Percentiles rank a stretch among this genome's conserved stretches.
These are phyloP conservation scores for Heterobasidion parviporum DNA, from an alignment of 1,284 basidiomycete species.

Conservation along the genomic window DNA sequence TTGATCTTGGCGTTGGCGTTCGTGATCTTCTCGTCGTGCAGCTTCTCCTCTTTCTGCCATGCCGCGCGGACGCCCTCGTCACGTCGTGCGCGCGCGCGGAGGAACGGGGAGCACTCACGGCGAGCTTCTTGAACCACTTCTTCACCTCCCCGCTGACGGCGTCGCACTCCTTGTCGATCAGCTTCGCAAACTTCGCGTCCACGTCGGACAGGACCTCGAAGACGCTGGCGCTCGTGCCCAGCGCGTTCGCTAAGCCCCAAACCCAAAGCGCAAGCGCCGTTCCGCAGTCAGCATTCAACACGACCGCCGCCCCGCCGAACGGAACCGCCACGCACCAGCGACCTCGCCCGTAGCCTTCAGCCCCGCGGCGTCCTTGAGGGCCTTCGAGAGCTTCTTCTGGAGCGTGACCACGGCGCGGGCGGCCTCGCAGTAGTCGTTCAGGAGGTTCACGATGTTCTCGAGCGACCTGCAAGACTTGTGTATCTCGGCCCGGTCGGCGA, in stretches of 20 bases:
- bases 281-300: background rate
- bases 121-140: slow-evolving; percentile 79
- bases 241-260: slow-evolving; percentile 44
- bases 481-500: slow-evolving; percentile 55
- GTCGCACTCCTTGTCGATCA: slow-evolving; percentile 68
- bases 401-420: slow-evolving; percentile 49
- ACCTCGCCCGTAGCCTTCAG: slow-evolving; percentile 53
- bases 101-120: slow-evolving; percentile 32
- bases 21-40: slow-evolving; percentile 63
- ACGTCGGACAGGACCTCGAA: slow-evolving; percentile 65
- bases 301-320: background rate
- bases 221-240: slow-evolving; percentile 52
- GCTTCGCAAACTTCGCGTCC: slow-evolving; percentile 64
- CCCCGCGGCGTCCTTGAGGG: slow-evolving; percentile 54
- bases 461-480: slow-evolving; percentile 74
- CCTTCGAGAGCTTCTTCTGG: slow-evolving; percentile 69
- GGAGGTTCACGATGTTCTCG: slow-evolving; percentile 53
- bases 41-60: slow-evolving; percentile 67
- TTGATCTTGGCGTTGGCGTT: slow-evolving; percentile 67
- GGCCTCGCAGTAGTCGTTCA: slow-evolving; percentile 70
- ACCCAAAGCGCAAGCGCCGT: background rate
- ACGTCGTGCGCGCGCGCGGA: too few relatives aligned
- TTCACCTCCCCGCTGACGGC: slow-evolving; percentile 56
- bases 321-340: slow-evolving; percentile 38
- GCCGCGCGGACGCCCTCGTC: background rate